These are phyloP conservation scores for Neurospora sp. DNA, from an alignment of 495 filamentous ascomycete species.

Conservation along the genomic window DNA sequence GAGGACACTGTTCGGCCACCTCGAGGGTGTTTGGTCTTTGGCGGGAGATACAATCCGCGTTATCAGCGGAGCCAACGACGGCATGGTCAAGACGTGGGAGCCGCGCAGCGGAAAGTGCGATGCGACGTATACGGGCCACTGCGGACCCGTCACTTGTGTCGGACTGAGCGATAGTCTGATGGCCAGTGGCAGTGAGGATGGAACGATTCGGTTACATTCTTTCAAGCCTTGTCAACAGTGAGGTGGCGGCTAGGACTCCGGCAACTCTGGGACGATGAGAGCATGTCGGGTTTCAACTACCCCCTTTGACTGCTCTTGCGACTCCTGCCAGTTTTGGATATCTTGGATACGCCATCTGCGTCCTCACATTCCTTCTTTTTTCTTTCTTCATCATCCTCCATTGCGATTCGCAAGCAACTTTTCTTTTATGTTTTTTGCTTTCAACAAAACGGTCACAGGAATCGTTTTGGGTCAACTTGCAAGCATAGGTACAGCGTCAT, in stretches of 20 bases:
- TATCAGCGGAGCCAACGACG: constrained; percentile 82
- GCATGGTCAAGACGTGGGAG: constrained; percentile 97
- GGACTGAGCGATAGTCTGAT: constrained; percentile 80
- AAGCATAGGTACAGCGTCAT: neutral
- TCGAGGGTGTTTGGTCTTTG: constrained; percentile 93
- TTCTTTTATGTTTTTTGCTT: neutral
- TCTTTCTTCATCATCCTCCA: neutral
- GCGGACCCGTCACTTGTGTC: constrained; percentile 59
- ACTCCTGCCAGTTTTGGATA: neutral
- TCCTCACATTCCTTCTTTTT: neutral
- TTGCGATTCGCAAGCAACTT: neutral
- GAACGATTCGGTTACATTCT: constrained; percentile 77
- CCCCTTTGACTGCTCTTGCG: neutral
- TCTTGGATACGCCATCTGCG: neutral
- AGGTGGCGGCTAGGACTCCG: constrained; percentile 27
- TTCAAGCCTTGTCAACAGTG: constrained; percentile 40
- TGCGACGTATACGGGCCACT: constrained; percentile 80
- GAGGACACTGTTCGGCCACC: constrained; percentile 89
- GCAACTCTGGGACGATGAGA: constrained; percentile 26
- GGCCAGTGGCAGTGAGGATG: constrained; percentile 86
- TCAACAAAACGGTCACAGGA: too few species aligned
- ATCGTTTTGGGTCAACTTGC: neutral
- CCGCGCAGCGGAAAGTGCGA: constrained; percentile 82
- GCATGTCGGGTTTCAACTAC: constrained; percentile 8
- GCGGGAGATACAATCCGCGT: constrained; percentile 85